Conservation (phyloP, 768 basidiomycete genomes). For the Calocybe indica region DNA sequence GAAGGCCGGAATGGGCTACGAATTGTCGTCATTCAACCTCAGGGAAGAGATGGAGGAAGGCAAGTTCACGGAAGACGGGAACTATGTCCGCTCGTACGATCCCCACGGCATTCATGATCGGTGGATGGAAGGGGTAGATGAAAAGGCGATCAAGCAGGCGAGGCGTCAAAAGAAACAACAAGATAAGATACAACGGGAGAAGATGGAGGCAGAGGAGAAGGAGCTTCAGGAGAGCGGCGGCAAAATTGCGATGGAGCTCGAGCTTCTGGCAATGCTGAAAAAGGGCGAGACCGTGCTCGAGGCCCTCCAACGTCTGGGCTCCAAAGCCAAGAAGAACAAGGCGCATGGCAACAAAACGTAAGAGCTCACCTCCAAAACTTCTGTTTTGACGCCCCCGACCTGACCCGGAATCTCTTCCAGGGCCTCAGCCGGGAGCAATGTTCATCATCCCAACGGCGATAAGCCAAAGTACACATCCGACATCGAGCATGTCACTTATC, state of each 20-base stretch:
- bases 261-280: conserved; percentile 71
- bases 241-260: conserved; percentile 53
- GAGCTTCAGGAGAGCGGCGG: conserved; percentile 68
- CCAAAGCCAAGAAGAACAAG: conserved; percentile 51
- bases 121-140: conserved; percentile 92
- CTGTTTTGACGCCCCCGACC: background rate
- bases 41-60: conserved; percentile 98
- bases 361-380: conserved; percentile 15
- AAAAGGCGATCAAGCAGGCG: conserved; percentile 81
- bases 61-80: conserved; percentile 92
- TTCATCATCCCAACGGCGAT: conserved; percentile 49
- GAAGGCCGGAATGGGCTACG: conserved; percentile 89
- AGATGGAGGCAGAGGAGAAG: conserved; percentile 64
- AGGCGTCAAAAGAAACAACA: conserved; percentile 67
- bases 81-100: conserved; percentile 79
- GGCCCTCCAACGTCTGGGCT: conserved; percentile 81
- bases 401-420: conserved; percentile 12
- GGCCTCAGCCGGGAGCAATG: conserved; percentile 16
- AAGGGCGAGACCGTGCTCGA: conserved; percentile 90
- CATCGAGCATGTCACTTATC: conserved; percentile 78
- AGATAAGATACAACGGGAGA: conserved; percentile 67
- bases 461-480: conserved; percentile 33
- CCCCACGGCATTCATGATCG: conserved; percentile 88
- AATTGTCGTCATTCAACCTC: conserved; percentile 97
- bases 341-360: conserved; percentile 21